Conservation (phyloP, 2,329 filamentous ascomycete species). For the Chaetomiaceae sp. region DNA sequence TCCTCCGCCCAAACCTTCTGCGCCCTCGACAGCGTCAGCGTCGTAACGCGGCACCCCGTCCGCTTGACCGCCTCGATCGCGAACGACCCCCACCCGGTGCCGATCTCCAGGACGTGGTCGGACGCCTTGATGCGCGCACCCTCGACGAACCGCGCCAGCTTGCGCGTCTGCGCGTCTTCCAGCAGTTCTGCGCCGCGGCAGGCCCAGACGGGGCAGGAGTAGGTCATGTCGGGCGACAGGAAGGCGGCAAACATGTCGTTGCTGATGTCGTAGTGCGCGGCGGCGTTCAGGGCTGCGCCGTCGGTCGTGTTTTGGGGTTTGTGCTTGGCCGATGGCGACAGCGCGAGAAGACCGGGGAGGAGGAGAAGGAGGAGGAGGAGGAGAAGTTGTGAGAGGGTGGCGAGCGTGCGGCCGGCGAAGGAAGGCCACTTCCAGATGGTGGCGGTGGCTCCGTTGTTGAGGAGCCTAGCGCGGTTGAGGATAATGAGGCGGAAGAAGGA, state of each 20-base stretch:
- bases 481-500: conserved; percentile 73
- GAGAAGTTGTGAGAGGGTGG: conserved; percentile 35
- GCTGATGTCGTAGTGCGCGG: conserved; percentile 70
- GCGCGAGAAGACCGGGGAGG: no score
- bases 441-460: conserved; percentile 61
- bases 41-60: conserved; percentile 66
- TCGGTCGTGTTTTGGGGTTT: conserved; percentile 56
- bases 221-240: conserved; percentile 71
- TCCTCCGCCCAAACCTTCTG: conserved; percentile 65
- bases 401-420: no score
- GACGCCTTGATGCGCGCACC: conserved; percentile 58
- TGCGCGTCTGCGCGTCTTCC: conserved; percentile 63
- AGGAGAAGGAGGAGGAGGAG: conserved; percentile 53
- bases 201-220: conserved; percentile 65
- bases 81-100: conserved; percentile 71
- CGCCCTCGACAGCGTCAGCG: conserved; percentile 62
- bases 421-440: conserved; percentile 36
- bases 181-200: conserved; percentile 47
- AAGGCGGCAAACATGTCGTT: conserved; percentile 75
- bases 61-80: conserved; percentile 63
- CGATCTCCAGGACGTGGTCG: conserved; percentile 71
- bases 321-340: no score
- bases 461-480: conserved; percentile 56
- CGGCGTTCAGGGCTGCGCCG: conserved; percentile 61
- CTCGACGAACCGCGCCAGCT: conserved; percentile 61